A percentile compares a stretch with the other conserved stretches of the same genome.
Evolutionary conservation across 192 early-diverging fungal genomes (phyloP).

Genomic region (Dispira parvispora): DNA sequence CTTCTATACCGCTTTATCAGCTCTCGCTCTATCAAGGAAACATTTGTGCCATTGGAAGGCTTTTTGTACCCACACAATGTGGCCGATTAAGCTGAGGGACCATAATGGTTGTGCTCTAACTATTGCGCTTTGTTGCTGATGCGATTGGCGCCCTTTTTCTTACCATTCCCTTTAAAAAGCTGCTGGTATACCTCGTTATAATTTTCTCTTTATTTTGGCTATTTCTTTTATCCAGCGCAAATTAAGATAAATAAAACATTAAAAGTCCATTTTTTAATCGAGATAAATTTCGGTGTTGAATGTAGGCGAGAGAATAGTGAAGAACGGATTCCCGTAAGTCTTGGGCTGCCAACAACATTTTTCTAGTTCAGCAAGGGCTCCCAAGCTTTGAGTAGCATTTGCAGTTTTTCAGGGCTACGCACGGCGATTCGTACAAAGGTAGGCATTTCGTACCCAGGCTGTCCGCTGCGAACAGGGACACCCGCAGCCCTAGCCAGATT

Average conservation of each 20-base stretch:
- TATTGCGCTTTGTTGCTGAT: background rate
- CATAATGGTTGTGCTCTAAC: background rate
- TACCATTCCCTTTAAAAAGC: too few relatives aligned
- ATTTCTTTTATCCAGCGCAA: too few relatives aligned
- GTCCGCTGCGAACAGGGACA: conserved; percentile 69
- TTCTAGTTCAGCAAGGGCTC: conserved; percentile 14
- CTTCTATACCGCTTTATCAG: conserved; percentile 78
- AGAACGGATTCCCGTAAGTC: too few relatives aligned
- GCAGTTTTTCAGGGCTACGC: conserved; percentile 47
- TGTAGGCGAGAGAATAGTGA: too few relatives aligned
- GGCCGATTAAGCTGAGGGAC: conserved; percentile 1
- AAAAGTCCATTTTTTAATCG: too few relatives aligned
- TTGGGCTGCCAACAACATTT: too few relatives aligned
- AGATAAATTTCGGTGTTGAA: too few relatives aligned
- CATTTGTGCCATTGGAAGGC: conserved; percentile 65
- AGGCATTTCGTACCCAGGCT: conserved; percentile 53
- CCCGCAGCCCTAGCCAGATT: conserved; percentile 50
- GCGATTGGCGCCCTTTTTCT: too few relatives aligned
- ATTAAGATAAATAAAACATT: too few relatives aligned
- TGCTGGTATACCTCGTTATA: too few relatives aligned
- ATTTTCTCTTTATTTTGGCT: too few relatives aligned
- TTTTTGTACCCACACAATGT: conserved; percentile 81
- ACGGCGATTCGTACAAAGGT: conserved; percentile 65
- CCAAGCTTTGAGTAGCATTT: conserved; percentile 58
- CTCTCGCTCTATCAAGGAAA: conserved; percentile 91